Conservation (phyloP, 345 rosid species). For the Lepidium didymum region DNA sequence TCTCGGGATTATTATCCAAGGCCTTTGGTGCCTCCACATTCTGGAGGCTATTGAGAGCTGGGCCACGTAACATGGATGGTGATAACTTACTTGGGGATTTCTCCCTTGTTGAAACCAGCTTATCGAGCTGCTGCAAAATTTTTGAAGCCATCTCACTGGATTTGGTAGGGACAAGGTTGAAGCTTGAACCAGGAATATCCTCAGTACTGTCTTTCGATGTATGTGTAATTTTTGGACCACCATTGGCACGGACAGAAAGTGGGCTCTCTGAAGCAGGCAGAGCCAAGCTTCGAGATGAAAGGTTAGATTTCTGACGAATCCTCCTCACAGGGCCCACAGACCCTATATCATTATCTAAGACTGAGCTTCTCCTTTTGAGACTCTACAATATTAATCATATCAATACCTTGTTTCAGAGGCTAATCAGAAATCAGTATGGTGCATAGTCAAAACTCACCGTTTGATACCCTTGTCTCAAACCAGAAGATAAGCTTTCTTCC, state of each 20-base stretch:
- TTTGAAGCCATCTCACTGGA: slow-evolving; percentile 79
- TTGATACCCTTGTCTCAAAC: slow-evolving; percentile 49
- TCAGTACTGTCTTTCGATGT: slow-evolving; percentile 34
- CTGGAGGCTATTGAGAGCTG: slow-evolving; percentile 72
- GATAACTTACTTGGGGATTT: slow-evolving; percentile 71
- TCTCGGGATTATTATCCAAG: slow-evolving; percentile 39
- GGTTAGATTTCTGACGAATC: slow-evolving; percentile 78
- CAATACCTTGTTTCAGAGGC: background rate
- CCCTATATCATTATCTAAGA: slow-evolving; percentile 67
- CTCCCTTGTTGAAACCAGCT: slow-evolving; percentile 51
- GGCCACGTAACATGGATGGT: slow-evolving; percentile 65
- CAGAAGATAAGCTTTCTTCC: slow-evolving; percentile 48
- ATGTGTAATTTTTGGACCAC: slow-evolving; percentile 24
- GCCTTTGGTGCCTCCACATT: slow-evolving; percentile 51
- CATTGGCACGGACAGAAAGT: slow-evolving; percentile 27
- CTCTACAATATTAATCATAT: slow-evolving; percentile 38
- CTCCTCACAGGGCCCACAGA: slow-evolving; percentile 83
- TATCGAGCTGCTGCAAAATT: slow-evolving; percentile 70
- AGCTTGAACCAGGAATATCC: slow-evolving; percentile 35
- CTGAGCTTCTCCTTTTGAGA: slow-evolving; percentile 70
- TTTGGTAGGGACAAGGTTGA: slow-evolving; percentile 54
- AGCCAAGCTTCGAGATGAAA: slow-evolving; percentile 41
- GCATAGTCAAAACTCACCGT: slow-evolving; percentile 19
- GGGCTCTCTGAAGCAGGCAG: slow-evolving; percentile 36
- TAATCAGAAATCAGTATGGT: background rate